Evolutionary conservation across 2,329 filamentous ascomycete genomes (phyloP).

Genomic region (Fusarium compactum): DNA sequence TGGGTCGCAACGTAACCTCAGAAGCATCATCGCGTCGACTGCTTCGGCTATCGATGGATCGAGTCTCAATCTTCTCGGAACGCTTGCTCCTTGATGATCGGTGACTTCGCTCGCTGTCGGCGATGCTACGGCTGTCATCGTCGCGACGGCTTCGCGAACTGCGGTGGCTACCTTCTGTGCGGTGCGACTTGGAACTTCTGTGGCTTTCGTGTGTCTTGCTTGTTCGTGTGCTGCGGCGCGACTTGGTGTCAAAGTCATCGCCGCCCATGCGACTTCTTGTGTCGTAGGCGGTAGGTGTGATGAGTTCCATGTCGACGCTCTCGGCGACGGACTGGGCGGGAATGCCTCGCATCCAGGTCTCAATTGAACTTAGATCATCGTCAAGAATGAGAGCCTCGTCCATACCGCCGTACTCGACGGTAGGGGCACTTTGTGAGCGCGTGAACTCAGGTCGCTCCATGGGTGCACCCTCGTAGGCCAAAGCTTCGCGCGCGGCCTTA

Average conservation of each 20-base stretch:
- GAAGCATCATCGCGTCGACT: constrained; percentile 49
- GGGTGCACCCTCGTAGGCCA: constrained; percentile 44
- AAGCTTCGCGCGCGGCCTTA: constrained; percentile 49
- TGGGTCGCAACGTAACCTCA: constrained; percentile 59
- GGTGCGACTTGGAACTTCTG: constrained; percentile 47
- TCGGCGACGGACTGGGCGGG: constrained; percentile 59
- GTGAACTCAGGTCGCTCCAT: constrained; percentile 45
- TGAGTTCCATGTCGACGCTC: constrained; percentile 66
- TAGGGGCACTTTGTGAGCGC: constrained; percentile 46
- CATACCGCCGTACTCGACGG: constrained; percentile 52
- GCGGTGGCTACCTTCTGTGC: constrained; percentile 48
- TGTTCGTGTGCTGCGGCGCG: constrained; percentile 52
- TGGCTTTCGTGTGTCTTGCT: constrained; percentile 47
- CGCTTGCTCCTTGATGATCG: constrained; percentile 51
- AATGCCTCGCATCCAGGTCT: constrained; percentile 70
- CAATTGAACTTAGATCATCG: constrained; percentile 69
- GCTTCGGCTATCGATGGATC: constrained; percentile 54
- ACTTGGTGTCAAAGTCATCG: constrained; percentile 57
- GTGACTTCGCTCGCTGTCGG: constrained; percentile 54
- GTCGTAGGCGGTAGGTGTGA: constrained; percentile 67
- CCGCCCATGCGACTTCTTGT: constrained; percentile 51
- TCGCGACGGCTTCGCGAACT: constrained; percentile 44
- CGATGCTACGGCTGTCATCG: constrained; percentile 49
- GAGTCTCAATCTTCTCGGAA: constrained; percentile 49
- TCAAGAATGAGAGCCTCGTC: constrained; percentile 70